These are phyloP conservation scores for Acanthamoeba royreba DNA, from an alignment of 208 protist species.

Conservation along the genomic window DNA sequence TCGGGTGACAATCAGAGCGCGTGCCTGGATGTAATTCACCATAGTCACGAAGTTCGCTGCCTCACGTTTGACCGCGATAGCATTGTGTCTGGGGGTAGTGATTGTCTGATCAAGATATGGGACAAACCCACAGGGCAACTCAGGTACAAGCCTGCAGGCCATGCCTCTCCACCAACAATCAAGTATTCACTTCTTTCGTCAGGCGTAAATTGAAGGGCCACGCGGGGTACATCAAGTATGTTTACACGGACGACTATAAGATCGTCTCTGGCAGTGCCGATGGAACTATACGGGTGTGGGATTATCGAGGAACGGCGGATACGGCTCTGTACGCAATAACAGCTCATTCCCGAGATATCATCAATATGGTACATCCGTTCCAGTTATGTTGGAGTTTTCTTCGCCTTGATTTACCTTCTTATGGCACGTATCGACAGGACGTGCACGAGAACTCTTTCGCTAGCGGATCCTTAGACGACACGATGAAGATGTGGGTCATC, in stretches of 20 bases:
- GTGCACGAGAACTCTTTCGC: slow-evolving; percentile 7
- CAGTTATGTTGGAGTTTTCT: too few species aligned
- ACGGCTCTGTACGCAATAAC: not conserved
- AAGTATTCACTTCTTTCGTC: not conserved
- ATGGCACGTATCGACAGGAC: too few species aligned
- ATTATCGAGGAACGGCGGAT: not conserved
- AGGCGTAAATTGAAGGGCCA: not conserved
- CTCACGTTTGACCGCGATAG: not conserved
- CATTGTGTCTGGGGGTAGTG: slow-evolving; percentile 19
- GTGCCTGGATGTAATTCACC: not conserved
- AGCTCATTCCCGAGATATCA: slow-evolving; percentile 26
- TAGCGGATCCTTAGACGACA: slow-evolving; percentile 4
- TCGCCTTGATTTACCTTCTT: too few species aligned
- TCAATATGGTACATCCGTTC: too few species aligned
- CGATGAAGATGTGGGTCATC: slow-evolving; percentile 13
- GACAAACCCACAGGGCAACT: not conserved
- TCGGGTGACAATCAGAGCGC: not conserved
- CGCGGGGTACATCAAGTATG: slow-evolving; percentile 28
- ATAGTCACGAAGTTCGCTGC: not conserved
- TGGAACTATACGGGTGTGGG: not conserved
- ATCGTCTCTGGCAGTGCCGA: not conserved
- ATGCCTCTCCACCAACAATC: not conserved
- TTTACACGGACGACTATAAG: slow-evolving; percentile 34
- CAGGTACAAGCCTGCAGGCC: not conserved
- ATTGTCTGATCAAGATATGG: not conserved